These are phyloP conservation scores for Dysphania ambrosioides DNA, from an alignment of 148 eudicot species.

Conservation along the genomic window DNA sequence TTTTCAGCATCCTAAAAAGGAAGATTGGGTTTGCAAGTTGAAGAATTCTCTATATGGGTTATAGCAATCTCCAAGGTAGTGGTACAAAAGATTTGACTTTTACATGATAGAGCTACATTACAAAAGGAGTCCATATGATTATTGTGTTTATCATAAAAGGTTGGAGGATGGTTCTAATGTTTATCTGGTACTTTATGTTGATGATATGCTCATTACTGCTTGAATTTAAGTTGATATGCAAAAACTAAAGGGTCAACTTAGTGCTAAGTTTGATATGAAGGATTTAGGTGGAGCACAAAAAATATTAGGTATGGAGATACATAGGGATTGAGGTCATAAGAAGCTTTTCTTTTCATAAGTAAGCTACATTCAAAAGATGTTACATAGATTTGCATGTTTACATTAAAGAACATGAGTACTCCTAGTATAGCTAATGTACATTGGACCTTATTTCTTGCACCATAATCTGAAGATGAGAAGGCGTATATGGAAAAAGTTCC, in stretches of 20 bases:
- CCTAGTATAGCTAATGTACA: background rate
- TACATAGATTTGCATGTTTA: slow-evolving; percentile 17
- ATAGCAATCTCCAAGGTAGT: background rate
- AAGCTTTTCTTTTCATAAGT: slow-evolving; percentile 19
- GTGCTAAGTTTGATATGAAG: slow-evolving; percentile 5
- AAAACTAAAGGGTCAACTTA: background rate
- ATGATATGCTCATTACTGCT: background rate
- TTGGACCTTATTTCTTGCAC: background rate
- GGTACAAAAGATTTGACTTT: background rate
- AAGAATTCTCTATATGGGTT: background rate
- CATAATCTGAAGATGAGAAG: slow-evolving; percentile 2
- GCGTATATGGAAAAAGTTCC: slow-evolving; percentile 21
- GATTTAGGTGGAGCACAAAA: slow-evolving; percentile 8
- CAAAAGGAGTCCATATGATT: slow-evolving; percentile 1
- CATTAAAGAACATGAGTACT: background rate
- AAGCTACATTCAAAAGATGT: slow-evolving; percentile 16
- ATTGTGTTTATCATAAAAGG: background rate
- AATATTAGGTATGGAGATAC: slow-evolving; percentile 11
- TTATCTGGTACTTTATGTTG: background rate
- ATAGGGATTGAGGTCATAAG: background rate
- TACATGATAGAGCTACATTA: background rate
- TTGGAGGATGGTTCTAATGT: background rate
- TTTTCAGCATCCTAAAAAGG: background rate
- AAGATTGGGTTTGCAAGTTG: slow-evolving; percentile 2
- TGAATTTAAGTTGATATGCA: background rate